Evolutionary conservation across 192 early-diverging fungal species (phyloP).

Genomic region (Gaertneriomyces sp.): DNA sequence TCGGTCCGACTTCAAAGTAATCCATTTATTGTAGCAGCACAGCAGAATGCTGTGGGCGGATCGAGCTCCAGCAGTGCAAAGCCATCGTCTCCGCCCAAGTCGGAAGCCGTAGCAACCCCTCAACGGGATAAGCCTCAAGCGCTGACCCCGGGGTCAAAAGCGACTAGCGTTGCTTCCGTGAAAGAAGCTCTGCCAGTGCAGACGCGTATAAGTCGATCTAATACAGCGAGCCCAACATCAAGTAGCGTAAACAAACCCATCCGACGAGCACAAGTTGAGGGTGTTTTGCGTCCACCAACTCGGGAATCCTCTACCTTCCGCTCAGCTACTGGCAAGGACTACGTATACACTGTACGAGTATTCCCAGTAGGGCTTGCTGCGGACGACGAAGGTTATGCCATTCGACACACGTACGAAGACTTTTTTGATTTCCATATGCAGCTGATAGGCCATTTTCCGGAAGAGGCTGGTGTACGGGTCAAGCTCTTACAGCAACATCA

Average conservation of each 20-base stretch:
- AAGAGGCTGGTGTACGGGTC: constrained; percentile 44
- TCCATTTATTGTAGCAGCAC: too few species aligned
- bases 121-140: too few species aligned
- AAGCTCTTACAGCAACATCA: neutral
- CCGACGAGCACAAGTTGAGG: constrained; percentile 29
- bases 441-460: constrained; percentile 55
- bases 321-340: constrained; percentile 16
- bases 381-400: constrained; percentile 9
- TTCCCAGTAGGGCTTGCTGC: constrained; percentile 18
- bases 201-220: neutral
- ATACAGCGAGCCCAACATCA: constrained; percentile 7
- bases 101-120: too few species aligned
- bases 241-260: constrained; percentile 41
- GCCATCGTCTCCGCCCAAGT: too few species aligned
- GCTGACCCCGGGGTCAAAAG: too few species aligned
- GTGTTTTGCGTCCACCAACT: constrained; percentile 24
- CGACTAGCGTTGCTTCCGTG: too few species aligned
- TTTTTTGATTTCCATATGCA: constrained; percentile 58
- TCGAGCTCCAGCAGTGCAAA: too few species aligned
- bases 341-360: constrained; percentile 42
- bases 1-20: too few species aligned
- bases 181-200: too few species aligned
- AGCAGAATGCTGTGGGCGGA: too few species aligned
- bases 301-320: neutral
- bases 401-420: constrained; percentile 47